Base-by-base conservation (phyloP, 2,329 filamentous ascomycete species). In the Blumeria graminis region DNA sequence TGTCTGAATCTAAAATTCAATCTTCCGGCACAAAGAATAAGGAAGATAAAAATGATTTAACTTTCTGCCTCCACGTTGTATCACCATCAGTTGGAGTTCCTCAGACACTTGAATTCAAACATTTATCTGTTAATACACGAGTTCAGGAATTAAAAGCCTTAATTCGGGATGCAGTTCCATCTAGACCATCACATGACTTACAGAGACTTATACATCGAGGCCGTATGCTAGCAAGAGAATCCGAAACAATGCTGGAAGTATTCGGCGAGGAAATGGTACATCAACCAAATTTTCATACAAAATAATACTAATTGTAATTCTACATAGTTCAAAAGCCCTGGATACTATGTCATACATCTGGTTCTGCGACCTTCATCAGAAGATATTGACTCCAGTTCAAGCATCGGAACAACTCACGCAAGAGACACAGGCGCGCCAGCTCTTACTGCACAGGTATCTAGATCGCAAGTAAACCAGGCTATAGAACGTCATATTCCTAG, bases 131-230 rank as follows among this genome's bases (percentile, higher is more conserved):
- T 43, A 68, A 69, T 1, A 77, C 74, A 1, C 80, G 76, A 0
- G 69, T 81, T 52, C 72, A 71, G 57, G 69, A 78, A 64, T 67
- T 82, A 36, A 81, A 81, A 64, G 72, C 73, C 46, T 75, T 69
- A 63, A 78, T 82, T 57, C 74, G 76, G 35, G 70, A 77, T 61
- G 63, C 66, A 3, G 64, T 81, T 45, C 67, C 71, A 28, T 65
- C 73, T 48, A 73, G 71, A 55, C 77, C 77, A 3, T 62, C 71
- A 14, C 71, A 78, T 58, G 72, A 77, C 36, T 71, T 74, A 36
- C 76, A 81, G 64, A 71, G 78, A 45, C 67, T 82, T 58, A 82
- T 82, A 39, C 74, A 81, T 62, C 71, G 75, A 45, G 79, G 79
- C 0, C 74, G 77, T 38, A 70, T 78, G 51, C 67, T 82, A 52